A percentile compares a stretch with the other conserved stretches of the same genome.
These are phyloP conservation scores for Aspergillus candidus DNA, from an alignment of 2,329 filamentous ascomycete genomes.

Conservation along the genomic window DNA sequence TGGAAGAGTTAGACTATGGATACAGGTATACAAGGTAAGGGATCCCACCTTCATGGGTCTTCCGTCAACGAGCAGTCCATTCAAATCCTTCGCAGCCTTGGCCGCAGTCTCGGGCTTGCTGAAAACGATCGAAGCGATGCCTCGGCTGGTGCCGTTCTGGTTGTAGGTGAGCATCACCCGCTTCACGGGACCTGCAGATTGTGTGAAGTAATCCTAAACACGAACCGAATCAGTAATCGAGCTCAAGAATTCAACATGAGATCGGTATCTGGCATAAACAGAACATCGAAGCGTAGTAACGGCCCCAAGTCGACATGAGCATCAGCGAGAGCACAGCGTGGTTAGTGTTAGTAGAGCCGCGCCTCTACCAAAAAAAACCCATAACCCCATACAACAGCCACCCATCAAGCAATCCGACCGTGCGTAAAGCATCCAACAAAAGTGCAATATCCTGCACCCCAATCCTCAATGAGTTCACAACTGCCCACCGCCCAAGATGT, in stretches of 20 bases:
- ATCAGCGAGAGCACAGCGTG: slow-evolving; percentile 57
- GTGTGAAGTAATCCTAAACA: slow-evolving; percentile 90
- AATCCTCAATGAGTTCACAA: too few relatives aligned
- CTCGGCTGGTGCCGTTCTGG: slow-evolving; percentile 83
- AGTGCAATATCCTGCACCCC: too few relatives aligned
- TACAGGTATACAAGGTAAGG: slow-evolving; percentile 11
- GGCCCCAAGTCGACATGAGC: slow-evolving; percentile 29
- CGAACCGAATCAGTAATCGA: slow-evolving; percentile 41
- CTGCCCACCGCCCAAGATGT: too few relatives aligned
- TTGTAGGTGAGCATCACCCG: slow-evolving; percentile 88
- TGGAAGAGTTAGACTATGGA: slow-evolving; percentile 29
- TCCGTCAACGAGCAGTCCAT: slow-evolving; percentile 84
- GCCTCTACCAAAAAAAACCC: not conserved
- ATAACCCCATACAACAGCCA: too few relatives aligned
- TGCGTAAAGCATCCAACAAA: too few relatives aligned
- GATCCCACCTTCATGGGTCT: slow-evolving; percentile 75
- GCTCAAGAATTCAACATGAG: slow-evolving; percentile 18
- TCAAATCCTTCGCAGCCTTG: slow-evolving; percentile 76
- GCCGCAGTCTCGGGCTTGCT: slow-evolving; percentile 70
- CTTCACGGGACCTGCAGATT: slow-evolving; percentile 85
- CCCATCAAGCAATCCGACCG: too few relatives aligned
- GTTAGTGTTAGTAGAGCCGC: slow-evolving; percentile 33
- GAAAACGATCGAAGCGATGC: slow-evolving; percentile 87
- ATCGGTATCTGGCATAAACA: slow-evolving; percentile 13
- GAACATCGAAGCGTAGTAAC: slow-evolving; percentile 22